These are phyloP conservation scores for Tuctoria greenei DNA, from an alignment of 176 grass and related monocot species.

Conservation along the genomic window DNA sequence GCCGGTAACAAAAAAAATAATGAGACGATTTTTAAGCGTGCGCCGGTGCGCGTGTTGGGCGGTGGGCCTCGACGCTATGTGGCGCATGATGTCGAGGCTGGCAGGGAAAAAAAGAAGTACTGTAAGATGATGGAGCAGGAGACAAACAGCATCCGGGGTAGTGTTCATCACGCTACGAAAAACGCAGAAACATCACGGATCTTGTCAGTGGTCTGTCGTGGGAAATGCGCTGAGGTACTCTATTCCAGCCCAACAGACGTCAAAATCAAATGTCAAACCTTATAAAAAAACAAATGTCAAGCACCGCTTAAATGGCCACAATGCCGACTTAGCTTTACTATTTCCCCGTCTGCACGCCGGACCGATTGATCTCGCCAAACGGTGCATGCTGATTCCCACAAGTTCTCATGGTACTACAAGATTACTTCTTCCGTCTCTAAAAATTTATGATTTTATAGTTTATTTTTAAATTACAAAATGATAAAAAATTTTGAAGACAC, in stretches of 20 bases:
- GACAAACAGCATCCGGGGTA: not conserved
- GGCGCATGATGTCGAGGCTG: not conserved
- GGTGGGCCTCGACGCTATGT: slow-evolving; percentile 11
- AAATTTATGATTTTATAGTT: no score
- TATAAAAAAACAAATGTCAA: not conserved
- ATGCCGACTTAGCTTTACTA: not conserved
- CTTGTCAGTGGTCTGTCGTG: not conserved
- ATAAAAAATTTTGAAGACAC: no score
- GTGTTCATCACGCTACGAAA: slow-evolving; percentile 29
- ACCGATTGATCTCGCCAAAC: not conserved
- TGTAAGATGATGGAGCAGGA: not conserved
- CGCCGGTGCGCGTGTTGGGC: not conserved
- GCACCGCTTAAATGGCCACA: not conserved
- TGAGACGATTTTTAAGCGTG: not conserved
- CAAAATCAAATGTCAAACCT: not conserved
- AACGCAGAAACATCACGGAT: not conserved
- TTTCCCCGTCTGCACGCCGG: not conserved
- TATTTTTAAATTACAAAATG: no score
- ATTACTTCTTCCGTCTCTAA: no score
- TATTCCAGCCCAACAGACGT: not conserved
- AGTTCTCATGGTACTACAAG: no score
- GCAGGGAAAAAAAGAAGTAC: not conserved
- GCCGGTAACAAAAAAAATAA: not conserved
- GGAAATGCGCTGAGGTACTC: not conserved
- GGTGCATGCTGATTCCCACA: not conserved